Percentiles rank a stretch among this genome's conserved stretches.
These are phyloP conservation scores for Xylariaceae sp. DNA, from an alignment of 2,329 filamentous ascomycete species.

Conservation along the genomic window DNA sequence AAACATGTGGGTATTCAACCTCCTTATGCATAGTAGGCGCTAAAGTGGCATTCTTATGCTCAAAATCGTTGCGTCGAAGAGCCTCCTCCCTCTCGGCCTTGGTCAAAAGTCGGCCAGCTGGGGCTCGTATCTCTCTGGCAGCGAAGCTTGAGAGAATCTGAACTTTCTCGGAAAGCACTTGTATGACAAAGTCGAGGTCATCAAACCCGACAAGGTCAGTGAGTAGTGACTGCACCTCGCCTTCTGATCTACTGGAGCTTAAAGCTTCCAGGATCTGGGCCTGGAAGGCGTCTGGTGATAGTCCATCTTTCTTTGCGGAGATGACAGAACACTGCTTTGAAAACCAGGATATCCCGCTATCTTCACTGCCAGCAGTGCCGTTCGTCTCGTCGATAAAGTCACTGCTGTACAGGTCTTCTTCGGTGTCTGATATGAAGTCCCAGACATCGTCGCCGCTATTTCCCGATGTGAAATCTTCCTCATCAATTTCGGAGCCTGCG, in stretches of 20 bases:
- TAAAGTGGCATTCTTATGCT: constrained; percentile 81
- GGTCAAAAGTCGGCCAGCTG: constrained; percentile 67
- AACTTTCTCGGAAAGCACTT: constrained; percentile 79
- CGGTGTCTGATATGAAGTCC: constrained; percentile 85
- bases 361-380: constrained; percentile 37
- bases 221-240: constrained; percentile 89
- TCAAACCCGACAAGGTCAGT: constrained; percentile 93
- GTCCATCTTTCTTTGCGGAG: constrained; percentile 67
- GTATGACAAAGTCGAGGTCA: constrained; percentile 90
- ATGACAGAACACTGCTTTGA: constrained; percentile 70
- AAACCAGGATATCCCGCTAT: constrained; percentile 74
- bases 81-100: constrained; percentile 80
- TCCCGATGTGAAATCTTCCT: constrained; percentile 60
- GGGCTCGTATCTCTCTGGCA: constrained; percentile 44
- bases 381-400: constrained; percentile 63
- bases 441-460: constrained; percentile 82
- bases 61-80: constrained; percentile 75
- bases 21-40: constrained; percentile 75
- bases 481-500: constrained; percentile 70
- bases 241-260: constrained; percentile 70
- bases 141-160: constrained; percentile 64
- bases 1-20: constrained; percentile 90
- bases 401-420: constrained; percentile 69
- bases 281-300: constrained; percentile 74
- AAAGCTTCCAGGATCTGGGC: constrained; percentile 80